Evolutionary conservation across 805 yeast genomes (phyloP).

Genomic region (Schizosaccharomyces octosporus): DNA sequence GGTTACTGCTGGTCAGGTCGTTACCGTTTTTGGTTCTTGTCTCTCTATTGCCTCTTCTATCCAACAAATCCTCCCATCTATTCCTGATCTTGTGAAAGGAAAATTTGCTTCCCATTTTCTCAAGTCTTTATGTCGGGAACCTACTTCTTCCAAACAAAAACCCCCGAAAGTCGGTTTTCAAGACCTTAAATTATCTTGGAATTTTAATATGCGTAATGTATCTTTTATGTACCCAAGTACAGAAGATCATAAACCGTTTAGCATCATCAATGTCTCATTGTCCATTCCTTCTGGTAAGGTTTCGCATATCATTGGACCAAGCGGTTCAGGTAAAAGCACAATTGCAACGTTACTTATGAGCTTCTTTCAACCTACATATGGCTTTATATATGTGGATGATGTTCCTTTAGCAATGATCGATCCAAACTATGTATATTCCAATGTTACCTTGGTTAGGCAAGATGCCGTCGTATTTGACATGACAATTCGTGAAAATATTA

Average conservation of each 20-base stretch:
- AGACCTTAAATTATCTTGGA: constrained; percentile 15
- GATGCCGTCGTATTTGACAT: constrained; percentile 39
- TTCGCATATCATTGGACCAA: constrained; percentile 55
- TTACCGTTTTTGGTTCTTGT: constrained; percentile 69
- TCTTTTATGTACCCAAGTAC: constrained; percentile 19
- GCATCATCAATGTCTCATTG: constrained; percentile 25
- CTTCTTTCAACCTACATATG: constrained; percentile 29
- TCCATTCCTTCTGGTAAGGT: constrained; percentile 21
- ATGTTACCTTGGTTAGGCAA: constrained; percentile 56
- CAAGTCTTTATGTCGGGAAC: constrained; percentile 10
- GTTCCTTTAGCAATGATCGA: constrained; percentile 21
- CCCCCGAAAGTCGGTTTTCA: background rate
- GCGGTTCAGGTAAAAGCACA: constrained; percentile 90
- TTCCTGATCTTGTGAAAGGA: constrained; percentile 46
- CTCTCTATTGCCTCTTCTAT: constrained; percentile 42
- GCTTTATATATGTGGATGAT: constrained; percentile 36
- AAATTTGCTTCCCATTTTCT: constrained; percentile 28
- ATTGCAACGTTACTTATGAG: constrained; percentile 35
- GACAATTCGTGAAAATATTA: constrained; percentile 36
- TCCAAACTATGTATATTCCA: constrained; percentile 29
- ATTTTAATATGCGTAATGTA: constrained; percentile 25
- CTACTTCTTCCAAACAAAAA: background rate
- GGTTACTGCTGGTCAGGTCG: constrained; percentile 33
- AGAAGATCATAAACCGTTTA: constrained; percentile 33
- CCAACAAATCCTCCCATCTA: constrained; percentile 27